These are phyloP conservation scores for Cyclospora cayetanensis DNA, from an alignment of 169 alveolate species.

Conservation along the genomic window DNA sequence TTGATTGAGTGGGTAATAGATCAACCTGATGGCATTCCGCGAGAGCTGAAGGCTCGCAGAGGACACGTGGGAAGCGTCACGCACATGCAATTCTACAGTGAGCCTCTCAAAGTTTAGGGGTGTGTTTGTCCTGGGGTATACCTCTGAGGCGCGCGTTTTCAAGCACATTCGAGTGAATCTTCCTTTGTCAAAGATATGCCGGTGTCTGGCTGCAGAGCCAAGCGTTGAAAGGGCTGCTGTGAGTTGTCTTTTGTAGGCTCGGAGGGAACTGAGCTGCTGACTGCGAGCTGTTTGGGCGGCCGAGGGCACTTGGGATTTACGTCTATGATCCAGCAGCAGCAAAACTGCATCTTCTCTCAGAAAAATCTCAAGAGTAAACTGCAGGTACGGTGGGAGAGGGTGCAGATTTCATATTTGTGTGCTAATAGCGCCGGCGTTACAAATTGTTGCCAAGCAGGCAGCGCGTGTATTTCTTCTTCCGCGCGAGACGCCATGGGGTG, in stretches of 20 bases:
- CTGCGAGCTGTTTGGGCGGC: slow-evolving; percentile 62
- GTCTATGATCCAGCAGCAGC: slow-evolving; percentile 77
- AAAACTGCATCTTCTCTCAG: slow-evolving; percentile 71
- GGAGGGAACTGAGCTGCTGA: slow-evolving; percentile 73
- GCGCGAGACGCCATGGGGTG: not conserved
- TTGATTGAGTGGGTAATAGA: slow-evolving; percentile 74
- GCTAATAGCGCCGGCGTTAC: no score
- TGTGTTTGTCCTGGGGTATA: not conserved
- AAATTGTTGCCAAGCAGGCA: not conserved
- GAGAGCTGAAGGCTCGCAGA: slow-evolving; percentile 76
- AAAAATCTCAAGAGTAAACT: slow-evolving; percentile 71
- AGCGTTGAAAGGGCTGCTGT: not conserved
- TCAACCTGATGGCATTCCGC: slow-evolving; percentile 65
- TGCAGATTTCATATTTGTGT: no score
- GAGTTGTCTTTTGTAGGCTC: not conserved
- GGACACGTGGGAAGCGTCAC: slow-evolving; percentile 74
- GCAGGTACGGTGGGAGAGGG: no score
- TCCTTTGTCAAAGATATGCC: no score
- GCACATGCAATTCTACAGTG: slow-evolving; percentile 52
- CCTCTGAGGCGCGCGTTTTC: slow-evolving; percentile 3
- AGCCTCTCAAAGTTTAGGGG: not conserved
- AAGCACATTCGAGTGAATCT: slow-evolving; percentile 46
- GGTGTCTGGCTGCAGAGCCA: not conserved
- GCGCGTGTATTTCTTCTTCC: not conserved
- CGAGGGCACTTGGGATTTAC: slow-evolving; percentile 70